Evolutionary conservation across 1,139 yeast genomes (phyloP), one percentile per base, ranked within the genome.

Genomic region (Pichia sp.): DNA sequence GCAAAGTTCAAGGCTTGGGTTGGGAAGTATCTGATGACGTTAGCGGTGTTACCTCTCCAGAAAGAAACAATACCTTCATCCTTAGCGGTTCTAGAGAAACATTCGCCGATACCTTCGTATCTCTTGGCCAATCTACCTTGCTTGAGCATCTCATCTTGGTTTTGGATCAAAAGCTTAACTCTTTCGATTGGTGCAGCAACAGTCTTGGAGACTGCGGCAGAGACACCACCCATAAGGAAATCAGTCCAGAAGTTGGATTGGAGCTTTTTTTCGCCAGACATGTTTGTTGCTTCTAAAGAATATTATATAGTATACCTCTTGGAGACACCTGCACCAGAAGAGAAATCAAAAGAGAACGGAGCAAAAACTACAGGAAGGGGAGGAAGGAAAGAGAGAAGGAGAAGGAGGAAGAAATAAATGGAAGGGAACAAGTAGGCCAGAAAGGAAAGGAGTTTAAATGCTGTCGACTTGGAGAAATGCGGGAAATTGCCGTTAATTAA

Each of bases 31-130:
- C 90, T 84, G 74, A 85, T 81, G 64, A 85, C 90, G 78, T 85
- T 85, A 63, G 90, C 90, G 60, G 90, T 82, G 86, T 85, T 85
- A 77, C 90, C 90, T 79, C 90, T 81, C 90, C 90, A 85, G 81
- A 85, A 81, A 59, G 90, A 75, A 60, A 75, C 75, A 59, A 83
- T 67, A 75, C 90, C 90, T 76, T 85, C 90, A 62, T 82, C 85
- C 60, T 81, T 79, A 63, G 84, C 79, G 63, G 90, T 85, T 73
- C 90, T 83, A 67, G 72, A 76, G 86, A 85, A 85, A 74, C 87
- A 82, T 70, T 85, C 90, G 60, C 64, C 72, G 65, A 85, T 84
- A 78, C 90, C 90, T 62, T 72, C 76, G 81, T 85, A 85, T 67
- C 75, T 80, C 67, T 70, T 77, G 61, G 81, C 76, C 65, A 85